Conservation (phyloP, 495 filamentous ascomycete genomes). For the Hamigera avellanea region DNA sequence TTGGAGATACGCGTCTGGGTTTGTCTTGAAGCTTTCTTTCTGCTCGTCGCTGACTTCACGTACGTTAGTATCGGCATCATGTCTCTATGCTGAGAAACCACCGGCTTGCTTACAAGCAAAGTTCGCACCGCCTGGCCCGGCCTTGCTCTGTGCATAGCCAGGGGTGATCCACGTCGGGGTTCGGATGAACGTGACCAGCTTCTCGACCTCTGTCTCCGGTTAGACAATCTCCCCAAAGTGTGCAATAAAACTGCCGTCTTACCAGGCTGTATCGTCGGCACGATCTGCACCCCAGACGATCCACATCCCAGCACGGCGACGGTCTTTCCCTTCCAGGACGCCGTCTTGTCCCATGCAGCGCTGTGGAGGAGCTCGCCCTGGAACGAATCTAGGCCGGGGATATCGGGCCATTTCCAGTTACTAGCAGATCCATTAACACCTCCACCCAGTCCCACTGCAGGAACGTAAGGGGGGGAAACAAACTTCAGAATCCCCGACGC, state of each 20-base stretch:
- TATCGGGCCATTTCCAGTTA: conserved; percentile 38
- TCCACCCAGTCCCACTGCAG: not conserved
- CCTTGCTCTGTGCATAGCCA: conserved; percentile 4
- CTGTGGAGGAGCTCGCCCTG: conserved; percentile 35
- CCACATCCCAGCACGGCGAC: conserved; percentile 40
- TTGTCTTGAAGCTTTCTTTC: conserved; percentile 9
- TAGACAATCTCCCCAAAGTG: not conserved
- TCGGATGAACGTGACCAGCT: conserved; percentile 17
- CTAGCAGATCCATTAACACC: conserved; percentile 1
- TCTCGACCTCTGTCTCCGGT: conserved; percentile 9
- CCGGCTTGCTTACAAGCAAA: conserved; percentile 4
- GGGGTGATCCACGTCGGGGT: conserved; percentile 11
- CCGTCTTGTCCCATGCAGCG: conserved; percentile 28
- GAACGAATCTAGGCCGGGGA: conserved; percentile 33
- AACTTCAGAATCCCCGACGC: conserved; percentile 36
- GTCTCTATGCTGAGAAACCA: not conserved
- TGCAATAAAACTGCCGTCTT: not conserved
- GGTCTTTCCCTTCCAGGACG: conserved; percentile 28
- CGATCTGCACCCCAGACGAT: conserved; percentile 36
- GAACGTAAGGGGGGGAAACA: conserved; percentile 1
- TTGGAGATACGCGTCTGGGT: conserved; percentile 10
- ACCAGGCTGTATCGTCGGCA: conserved; percentile 45
- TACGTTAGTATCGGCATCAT: not conserved
- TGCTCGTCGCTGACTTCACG: conserved; percentile 21
- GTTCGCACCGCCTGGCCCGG: conserved; percentile 3